Conservation (phyloP, 352 stramenopile species). For the Aphanomyces invadans region DNA sequence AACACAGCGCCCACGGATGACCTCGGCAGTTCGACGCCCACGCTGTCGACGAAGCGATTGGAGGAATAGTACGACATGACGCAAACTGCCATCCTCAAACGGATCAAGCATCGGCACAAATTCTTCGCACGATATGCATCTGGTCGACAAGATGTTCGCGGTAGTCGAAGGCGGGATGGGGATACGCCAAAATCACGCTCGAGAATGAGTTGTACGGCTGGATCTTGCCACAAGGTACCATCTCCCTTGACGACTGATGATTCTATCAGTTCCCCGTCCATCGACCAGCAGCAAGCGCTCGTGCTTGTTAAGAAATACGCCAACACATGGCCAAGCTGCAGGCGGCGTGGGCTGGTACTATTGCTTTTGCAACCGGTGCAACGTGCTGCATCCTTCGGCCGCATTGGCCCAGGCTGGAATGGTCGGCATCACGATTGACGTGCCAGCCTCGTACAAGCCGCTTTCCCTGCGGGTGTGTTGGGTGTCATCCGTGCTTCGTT, state of each 20-base stretch:
- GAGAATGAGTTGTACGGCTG: slow-evolving; percentile 81
- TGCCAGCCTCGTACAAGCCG: no score
- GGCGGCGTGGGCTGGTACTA: slow-evolving; percentile 79
- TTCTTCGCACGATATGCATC: slow-evolving; percentile 75
- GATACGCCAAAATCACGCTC: slow-evolving; percentile 77
- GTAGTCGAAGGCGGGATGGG: slow-evolving; percentile 78
- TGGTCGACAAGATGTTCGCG: slow-evolving; percentile 78
- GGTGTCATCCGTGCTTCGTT: no score
- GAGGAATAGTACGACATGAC: slow-evolving; percentile 81
- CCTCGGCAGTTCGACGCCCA: slow-evolving; percentile 30
- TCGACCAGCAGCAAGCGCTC: slow-evolving; percentile 77
- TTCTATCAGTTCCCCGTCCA: slow-evolving; percentile 39
- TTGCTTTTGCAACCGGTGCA: slow-evolving; percentile 51
- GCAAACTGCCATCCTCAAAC: slow-evolving; percentile 79
- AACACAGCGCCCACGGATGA: slow-evolving; percentile 44
- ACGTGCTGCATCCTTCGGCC: background rate
- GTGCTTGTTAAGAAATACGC: slow-evolving; percentile 79
- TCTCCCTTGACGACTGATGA: slow-evolving; percentile 36
- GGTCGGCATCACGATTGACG: no score
- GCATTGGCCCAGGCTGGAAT: no score
- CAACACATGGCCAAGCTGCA: slow-evolving; percentile 75
- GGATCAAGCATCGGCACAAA: slow-evolving; percentile 82
- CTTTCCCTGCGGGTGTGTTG: no score
- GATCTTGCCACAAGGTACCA: slow-evolving; percentile 81
- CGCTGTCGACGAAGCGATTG: slow-evolving; percentile 82